Evolutionary conservation across 177 flowering plant species (phyloP).

Genomic region (Vitis hybrid): DNA sequence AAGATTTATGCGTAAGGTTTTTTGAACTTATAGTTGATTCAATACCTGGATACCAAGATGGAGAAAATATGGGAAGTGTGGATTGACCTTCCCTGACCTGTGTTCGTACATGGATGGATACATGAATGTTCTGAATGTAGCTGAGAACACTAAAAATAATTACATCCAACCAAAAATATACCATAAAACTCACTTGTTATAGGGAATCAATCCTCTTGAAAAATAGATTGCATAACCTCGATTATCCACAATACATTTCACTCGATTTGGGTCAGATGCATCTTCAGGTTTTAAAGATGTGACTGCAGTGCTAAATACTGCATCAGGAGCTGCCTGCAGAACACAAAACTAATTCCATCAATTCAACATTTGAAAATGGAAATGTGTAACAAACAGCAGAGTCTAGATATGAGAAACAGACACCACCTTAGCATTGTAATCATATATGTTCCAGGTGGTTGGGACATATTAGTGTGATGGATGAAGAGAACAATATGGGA

Average conservation of each 20-base stretch:
- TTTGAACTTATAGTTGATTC: not conserved
- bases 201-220: slow-evolving; percentile 89
- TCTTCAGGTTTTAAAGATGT: slow-evolving; percentile 88
- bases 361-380: too few species aligned
- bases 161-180: not conserved
- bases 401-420: not conserved
- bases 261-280: slow-evolving; percentile 86
- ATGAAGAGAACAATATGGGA: not conserved
- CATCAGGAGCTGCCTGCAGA: slow-evolving; percentile 85
- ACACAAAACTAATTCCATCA: not conserved
- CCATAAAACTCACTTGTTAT: slow-evolving; percentile 63
- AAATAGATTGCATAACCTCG: slow-evolving; percentile 94
- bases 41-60: slow-evolving; percentile 96
- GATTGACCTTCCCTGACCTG: slow-evolving; percentile 82
- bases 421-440: too few species aligned
- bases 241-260: slow-evolving; percentile 86
- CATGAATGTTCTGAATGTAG: not conserved
- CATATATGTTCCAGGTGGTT: too few species aligned
- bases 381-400: not conserved
- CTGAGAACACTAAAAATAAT: not conserved
- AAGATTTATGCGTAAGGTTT: not conserved
- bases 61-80: slow-evolving; percentile 79
- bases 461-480: not conserved
- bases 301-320: slow-evolving; percentile 97
- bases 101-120: not conserved